These are phyloP conservation scores for Lupinus albus DNA, from an alignment of 306 rosid species.

Conservation along the genomic window DNA sequence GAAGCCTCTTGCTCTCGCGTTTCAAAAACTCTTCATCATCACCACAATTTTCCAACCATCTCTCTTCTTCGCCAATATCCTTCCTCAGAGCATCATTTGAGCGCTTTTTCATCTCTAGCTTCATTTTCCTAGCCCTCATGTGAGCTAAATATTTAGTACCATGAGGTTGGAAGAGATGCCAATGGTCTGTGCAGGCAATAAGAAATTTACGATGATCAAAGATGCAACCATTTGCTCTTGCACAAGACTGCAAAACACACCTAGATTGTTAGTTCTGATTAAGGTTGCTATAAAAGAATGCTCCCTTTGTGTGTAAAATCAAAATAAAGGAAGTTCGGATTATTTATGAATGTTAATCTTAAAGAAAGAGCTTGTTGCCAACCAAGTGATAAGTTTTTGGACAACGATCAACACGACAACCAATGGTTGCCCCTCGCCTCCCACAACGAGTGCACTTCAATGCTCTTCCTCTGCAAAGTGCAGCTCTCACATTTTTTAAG, in stretches of 20 bases:
- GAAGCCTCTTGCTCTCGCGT: conserved; percentile 97
- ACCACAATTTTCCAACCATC: conserved; percentile 97
- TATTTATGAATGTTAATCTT: conserved; percentile 22
- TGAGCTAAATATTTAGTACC: conserved; percentile 67
- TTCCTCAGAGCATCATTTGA: conserved; percentile 79
- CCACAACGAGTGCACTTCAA: conserved; percentile 96
- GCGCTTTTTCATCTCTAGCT: conserved; percentile 74
- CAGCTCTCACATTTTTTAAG: conserved; percentile 94
- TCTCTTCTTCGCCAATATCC: conserved; percentile 93
- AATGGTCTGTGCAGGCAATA: conserved; percentile 96
- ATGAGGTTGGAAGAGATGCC: conserved; percentile 80
- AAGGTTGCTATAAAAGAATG: conserved; percentile 18
- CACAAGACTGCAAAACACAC: conserved; percentile 83
- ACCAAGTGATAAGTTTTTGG: conserved; percentile 98
- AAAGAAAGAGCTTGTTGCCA: conserved; percentile 41
- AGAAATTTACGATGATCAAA: conserved; percentile 99
- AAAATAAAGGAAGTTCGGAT: conserved; percentile 19
- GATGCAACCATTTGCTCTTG: conserved; percentile 88
- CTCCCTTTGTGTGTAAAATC: conserved; percentile 23
- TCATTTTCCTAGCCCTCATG: conserved; percentile 82
- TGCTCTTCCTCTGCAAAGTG: conserved; percentile 93
- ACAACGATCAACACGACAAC: conserved; percentile 99
- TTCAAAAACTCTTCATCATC: conserved; percentile 99
- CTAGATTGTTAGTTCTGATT: conserved; percentile 31
- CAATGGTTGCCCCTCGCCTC: conserved; percentile 94